A percentile compares a stretch with the other conserved stretches of the same genome.
These are phyloP conservation scores for Entomortierella lignicola DNA, from an alignment of 192 early-diverging fungal genomes.

Conservation along the genomic window DNA sequence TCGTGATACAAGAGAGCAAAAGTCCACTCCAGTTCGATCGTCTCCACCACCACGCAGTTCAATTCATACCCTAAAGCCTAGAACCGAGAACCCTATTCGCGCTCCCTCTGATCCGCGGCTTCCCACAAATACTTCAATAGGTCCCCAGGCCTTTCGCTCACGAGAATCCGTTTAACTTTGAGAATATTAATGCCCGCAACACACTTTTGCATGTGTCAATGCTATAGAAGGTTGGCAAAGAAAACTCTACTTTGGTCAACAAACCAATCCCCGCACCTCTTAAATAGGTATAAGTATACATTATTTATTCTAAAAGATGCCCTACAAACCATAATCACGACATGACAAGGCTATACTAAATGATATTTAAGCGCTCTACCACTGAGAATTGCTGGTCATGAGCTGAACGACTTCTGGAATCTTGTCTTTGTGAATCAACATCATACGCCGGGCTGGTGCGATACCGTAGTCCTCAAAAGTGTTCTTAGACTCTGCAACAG, in stretches of 20 bases:
- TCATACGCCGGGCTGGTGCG: constrained; percentile 76
- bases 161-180: no score
- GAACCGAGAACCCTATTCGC: not conserved
- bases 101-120: not conserved
- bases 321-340: no score
- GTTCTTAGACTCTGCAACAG: constrained; percentile 79
- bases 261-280: no score
- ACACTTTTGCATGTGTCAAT: no score
- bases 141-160: not conserved
- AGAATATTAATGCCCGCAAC: no score
- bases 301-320: not conserved
- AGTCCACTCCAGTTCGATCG: not conserved
- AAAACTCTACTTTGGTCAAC: no score
- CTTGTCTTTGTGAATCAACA: constrained; percentile 67
- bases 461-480: constrained; percentile 90
- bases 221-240: no score
- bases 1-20: not conserved
- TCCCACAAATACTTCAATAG: not conserved
- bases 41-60: no score
- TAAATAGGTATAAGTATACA: not conserved
- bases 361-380: not conserved
- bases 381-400: constrained; percentile 58
- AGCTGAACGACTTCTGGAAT: constrained; percentile 63
- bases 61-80: no score
- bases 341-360: no score